phyloP scores from a whole-genome alignment of 305 asterid genomes.

The Andrographis paniculata region DNA sequence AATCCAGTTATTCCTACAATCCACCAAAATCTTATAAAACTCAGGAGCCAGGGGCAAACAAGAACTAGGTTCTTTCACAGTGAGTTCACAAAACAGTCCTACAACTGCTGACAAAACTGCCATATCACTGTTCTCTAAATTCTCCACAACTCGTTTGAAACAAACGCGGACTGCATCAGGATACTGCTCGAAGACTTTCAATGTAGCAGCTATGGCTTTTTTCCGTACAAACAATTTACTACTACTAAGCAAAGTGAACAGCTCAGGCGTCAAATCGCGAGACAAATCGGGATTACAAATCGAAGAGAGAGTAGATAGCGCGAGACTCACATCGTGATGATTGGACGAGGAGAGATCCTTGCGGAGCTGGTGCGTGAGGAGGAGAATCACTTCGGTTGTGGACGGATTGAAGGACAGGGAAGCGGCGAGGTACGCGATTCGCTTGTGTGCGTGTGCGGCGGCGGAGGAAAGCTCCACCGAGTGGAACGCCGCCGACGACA shows the following conservation, averaged over 20 bases:
- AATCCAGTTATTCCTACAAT: constrained; percentile 87
- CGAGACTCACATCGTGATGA: constrained; percentile 69
- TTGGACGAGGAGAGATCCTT: constrained; percentile 72
- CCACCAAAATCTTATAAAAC: constrained; percentile 71
- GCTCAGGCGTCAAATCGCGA: constrained; percentile 77
- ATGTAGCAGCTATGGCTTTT: constrained; percentile 53
- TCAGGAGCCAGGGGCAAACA: constrained; percentile 94
- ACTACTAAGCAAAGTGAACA: constrained; percentile 59
- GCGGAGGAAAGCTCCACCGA: constrained; percentile 85
- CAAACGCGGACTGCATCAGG: constrained; percentile 93
- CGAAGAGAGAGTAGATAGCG: constrained; percentile 54
- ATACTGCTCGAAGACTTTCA: constrained; percentile 63
- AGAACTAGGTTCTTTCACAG: constrained; percentile 61
- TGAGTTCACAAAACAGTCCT: constrained; percentile 85
- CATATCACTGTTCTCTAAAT: constrained; percentile 59
- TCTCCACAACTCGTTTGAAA: constrained; percentile 80
- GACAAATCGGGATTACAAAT: constrained; percentile 75
- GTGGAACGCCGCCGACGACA: constrained; percentile 86
- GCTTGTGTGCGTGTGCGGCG: constrained; percentile 49
- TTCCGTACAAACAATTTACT: constrained; percentile 44
- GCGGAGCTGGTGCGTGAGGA: constrained; percentile 88
- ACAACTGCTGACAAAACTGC: constrained; percentile 67
- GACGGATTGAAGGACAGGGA: constrained; percentile 66
- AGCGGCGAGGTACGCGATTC: constrained; percentile 71
- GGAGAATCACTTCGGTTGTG: constrained; percentile 81